Percentiles rank a stretch among this genome's conserved stretches.
phyloP scores from a whole-genome alignment of 2,329 filamentous ascomycete genomes.

The Calycina herbarum region DNA sequence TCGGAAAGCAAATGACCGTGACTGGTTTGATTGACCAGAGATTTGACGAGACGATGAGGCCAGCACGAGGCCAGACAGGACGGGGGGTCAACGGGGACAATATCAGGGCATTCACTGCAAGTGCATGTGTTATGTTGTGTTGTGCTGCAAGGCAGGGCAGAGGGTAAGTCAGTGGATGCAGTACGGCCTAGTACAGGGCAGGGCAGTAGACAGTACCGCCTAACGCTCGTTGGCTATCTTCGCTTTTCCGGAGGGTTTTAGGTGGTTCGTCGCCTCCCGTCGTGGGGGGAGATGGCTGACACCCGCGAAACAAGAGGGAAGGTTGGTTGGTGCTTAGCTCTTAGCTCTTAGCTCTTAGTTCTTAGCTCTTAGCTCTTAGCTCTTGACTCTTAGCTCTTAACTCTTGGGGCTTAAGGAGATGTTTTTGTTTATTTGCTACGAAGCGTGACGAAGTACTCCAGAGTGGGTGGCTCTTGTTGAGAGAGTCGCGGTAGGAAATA shows the following conservation, averaged over 20 bases:
- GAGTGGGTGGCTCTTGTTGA: no score
- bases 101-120: conserved; percentile 1
- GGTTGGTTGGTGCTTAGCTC: background rate
- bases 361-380: no score
- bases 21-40: no score
- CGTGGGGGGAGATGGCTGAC: background rate
- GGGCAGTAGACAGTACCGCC: background rate
- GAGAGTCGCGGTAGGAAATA: no score
- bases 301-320: background rate
- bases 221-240: background rate
- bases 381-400: no score
- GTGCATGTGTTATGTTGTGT: background rate
- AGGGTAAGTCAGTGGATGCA: no score
- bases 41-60: background rate
- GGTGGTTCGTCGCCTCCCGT: background rate
- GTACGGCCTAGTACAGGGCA: no score
- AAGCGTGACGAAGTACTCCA: no score
- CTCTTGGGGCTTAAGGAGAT: background rate
- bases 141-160: background rate
- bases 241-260: background rate
- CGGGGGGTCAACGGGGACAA: background rate
- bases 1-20: no score
- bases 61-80: background rate
- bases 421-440: no score
- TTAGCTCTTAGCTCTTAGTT: no score